phyloP scores from a whole-genome alignment of 805 yeast genomes.

The Barnettozyma sucrosica region DNA sequence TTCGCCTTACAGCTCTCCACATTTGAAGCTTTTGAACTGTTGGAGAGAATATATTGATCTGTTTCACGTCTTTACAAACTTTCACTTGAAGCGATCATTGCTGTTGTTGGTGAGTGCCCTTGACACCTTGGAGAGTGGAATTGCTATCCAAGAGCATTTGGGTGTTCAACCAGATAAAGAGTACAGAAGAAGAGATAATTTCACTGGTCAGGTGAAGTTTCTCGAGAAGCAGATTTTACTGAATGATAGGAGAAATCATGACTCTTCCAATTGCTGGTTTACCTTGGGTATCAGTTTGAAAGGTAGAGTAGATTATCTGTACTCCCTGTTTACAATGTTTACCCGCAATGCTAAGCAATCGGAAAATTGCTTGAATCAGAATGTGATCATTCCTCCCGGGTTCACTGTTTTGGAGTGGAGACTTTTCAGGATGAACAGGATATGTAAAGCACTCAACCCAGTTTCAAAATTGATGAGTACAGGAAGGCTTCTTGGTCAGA shows the following conservation, averaged over 20 bases:
- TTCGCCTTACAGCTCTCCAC: not conserved
- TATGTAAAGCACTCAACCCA: not conserved
- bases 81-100: slow-evolving; percentile 6
- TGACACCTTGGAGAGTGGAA: slow-evolving; percentile 7
- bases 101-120: slow-evolving; percentile 5
- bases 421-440: slow-evolving; percentile 1
- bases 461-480: not conserved
- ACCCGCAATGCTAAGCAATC: not conserved
- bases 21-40: slow-evolving; percentile 7
- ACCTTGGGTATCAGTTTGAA: slow-evolving; percentile 3
- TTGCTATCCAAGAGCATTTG: slow-evolving; percentile 5
- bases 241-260: slow-evolving; percentile 3
- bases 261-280: slow-evolving; percentile 5
- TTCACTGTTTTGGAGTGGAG: slow-evolving; percentile 6
- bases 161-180: not conserved
- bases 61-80: slow-evolving; percentile 6
- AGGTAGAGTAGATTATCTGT: slow-evolving; percentile 1
- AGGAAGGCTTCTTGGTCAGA: not conserved
- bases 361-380: not conserved
- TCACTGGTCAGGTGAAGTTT: not conserved
- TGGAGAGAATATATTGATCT: slow-evolving; percentile 9
- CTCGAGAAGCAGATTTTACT: slow-evolving; percentile 6
- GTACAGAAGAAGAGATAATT: not conserved
- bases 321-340: not conserved
- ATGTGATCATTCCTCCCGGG: slow-evolving; percentile 6